Evolutionary conservation across 1,284 basidiomycete species (phyloP), one percentile per base, ranked within the genome.

Genomic region (Cryptococcus neoformans): DNA sequence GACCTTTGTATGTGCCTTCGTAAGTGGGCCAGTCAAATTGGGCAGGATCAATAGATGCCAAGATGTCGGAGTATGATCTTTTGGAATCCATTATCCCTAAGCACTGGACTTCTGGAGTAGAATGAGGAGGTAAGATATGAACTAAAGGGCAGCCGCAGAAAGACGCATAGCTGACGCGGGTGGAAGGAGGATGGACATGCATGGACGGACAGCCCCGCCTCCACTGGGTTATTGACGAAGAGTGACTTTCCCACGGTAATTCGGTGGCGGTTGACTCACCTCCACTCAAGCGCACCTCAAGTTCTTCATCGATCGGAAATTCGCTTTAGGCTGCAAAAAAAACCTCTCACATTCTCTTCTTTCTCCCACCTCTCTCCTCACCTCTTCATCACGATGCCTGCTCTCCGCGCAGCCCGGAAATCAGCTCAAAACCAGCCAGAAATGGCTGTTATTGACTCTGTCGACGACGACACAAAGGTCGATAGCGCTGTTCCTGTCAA

Each of bases 1-100:
- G 37, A 72, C 73, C 73, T 56, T 62, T 63, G 57, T 75, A 75
- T 1, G 67, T 67, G 6, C 63, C 62, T 51, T 65, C 61, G 53
- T 62, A 73, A 2, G 69, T 59, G 6, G 46, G 47, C 72, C 72
- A 74, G 49, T 71, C 67, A 51, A 71, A 69, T 0, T 46, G 16
- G 2, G 54, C 56, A 8, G 37, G 14, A 16, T 51, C 49, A 16
- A 51, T 47, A 44, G 54, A 38, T 4, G 51, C 35, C 14, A 45
- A 39, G 40, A 39, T 21, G 3, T 40, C 10, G 14, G n/a, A 34
- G 4, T 9, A 17, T 35, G 51, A 44, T 14, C 39, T 2, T 17
- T n/a, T n/a, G 11, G 49, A 11, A 2, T 11, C 49, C 35, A 50
- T 50, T 7, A 1, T 50, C 28, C 28, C 28, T 28, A 28, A 28